Evolutionary conservation across 192 early-diverging fungal species (phyloP), one percentile per base, ranked within the genome.

Genomic region (Rhizoclosmatium globosum): DNA sequence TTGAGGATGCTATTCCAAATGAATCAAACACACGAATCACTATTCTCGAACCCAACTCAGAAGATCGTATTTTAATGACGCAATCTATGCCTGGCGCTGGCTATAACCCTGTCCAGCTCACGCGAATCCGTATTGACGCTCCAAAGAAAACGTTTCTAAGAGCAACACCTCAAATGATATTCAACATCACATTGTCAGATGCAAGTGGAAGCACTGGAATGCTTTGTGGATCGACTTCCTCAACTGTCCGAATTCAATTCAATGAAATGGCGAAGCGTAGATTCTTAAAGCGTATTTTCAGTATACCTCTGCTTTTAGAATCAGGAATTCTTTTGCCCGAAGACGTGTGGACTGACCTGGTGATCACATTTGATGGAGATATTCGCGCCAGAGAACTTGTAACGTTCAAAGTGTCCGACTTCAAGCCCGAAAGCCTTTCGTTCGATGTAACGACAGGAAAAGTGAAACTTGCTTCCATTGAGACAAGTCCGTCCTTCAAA

Each of bases 141-240:
- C 70, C 70, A n/a, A 71, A 71, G 42, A 11, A 56, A 6, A 23
- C 50, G 19, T 11, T 71, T 4, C 21, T 48, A 21, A n/a, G 70
- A n/a, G 56, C 2, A 42, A 57, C 48, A 31, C 70, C 70, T 9
- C 31, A 19, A 9, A 17, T 57, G 19, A 57, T 71, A 9, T 9
- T 71, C 48, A 71, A 71, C 50, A 71, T 71, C 38, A 7, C 9
- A 38, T 17, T 71, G 70, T 71, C 70, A 19, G 70, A 71, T 39
- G 47, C 70, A 39, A 56, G 47, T 9, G 70, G 70, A 57, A 71
- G 70, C 53, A 71, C 70, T 39, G 3, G 47, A 6, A 44, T 23
- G 15, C n/a, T 1, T 17, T 11, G 66, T 17, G 7, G 4, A 7
- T 31, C 38, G 9, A 7, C 38, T n/a, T 2, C n/a, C 39, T 19